Base-by-base conservation (phyloP, 2,329 filamentous ascomycete genomes). In the Zasmidium angulare region DNA sequence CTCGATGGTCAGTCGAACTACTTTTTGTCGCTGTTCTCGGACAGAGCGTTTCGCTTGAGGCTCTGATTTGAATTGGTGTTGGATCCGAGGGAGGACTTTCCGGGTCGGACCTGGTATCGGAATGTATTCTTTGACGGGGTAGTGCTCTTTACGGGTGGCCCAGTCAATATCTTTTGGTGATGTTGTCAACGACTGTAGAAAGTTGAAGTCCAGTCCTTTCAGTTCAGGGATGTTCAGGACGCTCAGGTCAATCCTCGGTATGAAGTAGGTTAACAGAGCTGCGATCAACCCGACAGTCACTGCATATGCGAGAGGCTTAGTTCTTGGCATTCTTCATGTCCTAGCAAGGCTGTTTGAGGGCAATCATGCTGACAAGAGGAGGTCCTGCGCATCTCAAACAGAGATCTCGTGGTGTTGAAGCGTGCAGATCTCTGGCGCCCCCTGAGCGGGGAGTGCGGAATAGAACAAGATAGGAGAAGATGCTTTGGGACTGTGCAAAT, bases 1-100 rank as follows among this genome's bases (percentile, higher is more conserved):
- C 68, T 84, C 78, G 76, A 96, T 91, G 59, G 91, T 89, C 3
- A 83, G 79, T 72, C 86, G 91, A 71, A 98, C 87, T 43, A 63
- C 55, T n/a, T 58, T 53, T 20, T 53, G 49, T 14, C 63, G 63
- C 23, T 63, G 63, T 19, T 51, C 36, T 7, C 56, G 57, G 7
- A 48, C 55, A 12, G 56, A 56, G 20, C 43, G 48, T 12, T 57
- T 43, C 20, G 56, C 23, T 12, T 26, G 3, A 11, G 50, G 54
- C 9, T 56, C 52, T 12, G 46, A 46, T 9, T 40, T 31, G 29
- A 65, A 63, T 1, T 40, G 50, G 50, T 58, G 51, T 22, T 65
- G 63, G 20, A 65, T 46, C 4, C 36, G 26, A 19, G 63, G 63
- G 3, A 64, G 49, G 29, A 50, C 12, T 23, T 46, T 20, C 9